Evolutionary conservation across 495 filamentous ascomycete species (phyloP), one percentile per base, ranked within the genome.

Genomic region (Daldinia concentrica): DNA sequence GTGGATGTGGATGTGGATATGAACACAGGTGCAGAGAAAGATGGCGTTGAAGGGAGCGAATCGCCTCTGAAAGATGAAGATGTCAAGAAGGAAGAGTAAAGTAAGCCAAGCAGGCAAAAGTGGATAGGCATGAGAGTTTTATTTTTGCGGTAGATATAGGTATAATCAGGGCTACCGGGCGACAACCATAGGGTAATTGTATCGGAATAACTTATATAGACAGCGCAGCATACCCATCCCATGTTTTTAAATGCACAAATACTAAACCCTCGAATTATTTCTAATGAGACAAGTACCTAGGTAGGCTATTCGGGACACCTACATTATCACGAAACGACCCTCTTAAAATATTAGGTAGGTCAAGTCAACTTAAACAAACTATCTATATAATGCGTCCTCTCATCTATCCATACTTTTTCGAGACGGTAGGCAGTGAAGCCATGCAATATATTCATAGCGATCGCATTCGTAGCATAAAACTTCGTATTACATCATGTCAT

Each of bases 31-130:
- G 15, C 4, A n/a, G 15, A 19, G 26, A n/a, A 36, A 19, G 51
- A 12, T 8, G 52, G 41, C 4, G 65, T 12, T 14, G 32, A 24
- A 9, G 45, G 54, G 9, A 72, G 64, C 29, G 65, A 64, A 32
- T 27, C 71, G 5, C 68, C 72, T 6, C 66, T 78, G 6, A 75
- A 72, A 29, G 70, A 71, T 6, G 76, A 76, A 48, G 76, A 79
- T 66, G 65, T 77, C 14, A 77, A 78, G 68, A 63, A 70, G 36
- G 78, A 78, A 62, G 75, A 71, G 12, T 76, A 24, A 64, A 27
- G 14, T 12, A 11, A 36, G 12, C 17, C 27, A 32, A 9, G 6
- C 3, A 32, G 15, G 6, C 3, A 43, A 41, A 22, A 30, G 29
- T 17, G 45, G 34, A 45, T 5, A 62, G 34, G 6, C 30, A 34